Base-by-base conservation (phyloP, 2,329 filamentous ascomycete genomes). In the Aspergillus sclerotialis region DNA sequence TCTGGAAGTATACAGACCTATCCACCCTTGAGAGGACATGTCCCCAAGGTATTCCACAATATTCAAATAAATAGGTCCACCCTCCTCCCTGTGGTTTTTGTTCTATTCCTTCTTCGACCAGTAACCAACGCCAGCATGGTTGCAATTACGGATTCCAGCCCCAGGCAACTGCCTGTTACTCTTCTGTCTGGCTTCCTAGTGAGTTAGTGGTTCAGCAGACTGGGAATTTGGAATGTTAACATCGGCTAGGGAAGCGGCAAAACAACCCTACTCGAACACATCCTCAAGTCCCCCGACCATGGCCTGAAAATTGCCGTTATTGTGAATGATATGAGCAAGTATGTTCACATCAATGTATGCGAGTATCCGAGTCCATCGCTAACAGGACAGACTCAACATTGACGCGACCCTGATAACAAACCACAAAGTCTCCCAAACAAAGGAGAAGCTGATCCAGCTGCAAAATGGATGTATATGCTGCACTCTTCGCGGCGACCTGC, bases 381-480 rank as follows among this genome's bases (percentile, higher is more conserved):
- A 0, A 5, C 2, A 10, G 16, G 16, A 0, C 17, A 75, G 73
- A 0, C 63, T 82, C 32, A 83, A 83, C 44, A 75, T 83, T 44
- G 78, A 84, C 37, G 78, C 78, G 0, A 68, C 75, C 4, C 60
- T 81, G 0, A 75, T 82, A 28, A 71, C 72, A 11, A 64, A 74
- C 2, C 70, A 78, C 47, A 69, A 68, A 15, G 58, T 81, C 23
- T 73, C 72, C 2, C 70, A 74, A 43, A 75, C 73, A 0, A 63
- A 79, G 25, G 77, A 82, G 43, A 80, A 82, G 42, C 67, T 84
- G 19, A 75, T 84, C 11, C 73, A 78, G 7, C 68, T 84, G 35
- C 78, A 84, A 48, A 84, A 84, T 41, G 80, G 82, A 7, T 86
- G 82, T 44, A 87, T 87, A 48, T 87, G 82, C 64, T 87, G 82